Conservation (phyloP, 2,329 filamentous ascomycete species). For the Ascochyta koolunga region DNA sequence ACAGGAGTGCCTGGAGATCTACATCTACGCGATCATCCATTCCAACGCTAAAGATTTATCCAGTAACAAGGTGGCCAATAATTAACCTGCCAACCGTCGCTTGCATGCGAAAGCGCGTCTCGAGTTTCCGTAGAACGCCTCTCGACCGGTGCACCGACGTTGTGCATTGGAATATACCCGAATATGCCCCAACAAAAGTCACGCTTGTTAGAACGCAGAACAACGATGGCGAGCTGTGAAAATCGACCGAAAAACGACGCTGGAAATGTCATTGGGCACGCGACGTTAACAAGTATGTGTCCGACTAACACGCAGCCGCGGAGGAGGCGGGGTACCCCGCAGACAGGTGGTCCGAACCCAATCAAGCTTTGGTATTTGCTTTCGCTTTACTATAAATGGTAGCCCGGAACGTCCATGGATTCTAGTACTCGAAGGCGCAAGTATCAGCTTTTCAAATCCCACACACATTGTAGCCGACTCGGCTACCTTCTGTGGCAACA, state of each 20-base stretch:
- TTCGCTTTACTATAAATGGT: conserved; percentile 19
- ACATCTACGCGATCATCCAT: conserved; percentile 2
- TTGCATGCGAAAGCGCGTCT: background rate
- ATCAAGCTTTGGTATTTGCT: background rate
- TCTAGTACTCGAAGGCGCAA: background rate
- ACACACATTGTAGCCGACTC: conserved; percentile 12
- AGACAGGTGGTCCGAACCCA: conserved; percentile 4
- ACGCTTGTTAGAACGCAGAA: background rate
- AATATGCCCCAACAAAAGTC: too few species aligned
- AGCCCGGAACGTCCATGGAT: conserved; percentile 7
- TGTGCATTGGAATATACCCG: conserved; percentile 9
- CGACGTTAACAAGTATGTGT: conserved; percentile 17
- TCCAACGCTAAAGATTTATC: conserved; percentile 4
- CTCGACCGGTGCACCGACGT: conserved; percentile 20
- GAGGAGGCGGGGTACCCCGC: conserved; percentile 32
- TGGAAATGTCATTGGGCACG: conserved; percentile 5
- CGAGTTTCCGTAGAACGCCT: conserved; percentile 9
- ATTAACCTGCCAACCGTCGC: conserved; percentile 4
- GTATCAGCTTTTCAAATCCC: conserved; percentile 2
- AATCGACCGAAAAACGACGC: conserved; percentile 15
- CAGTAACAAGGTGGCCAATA: background rate
- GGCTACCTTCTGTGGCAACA: background rate
- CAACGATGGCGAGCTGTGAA: conserved; percentile 11
- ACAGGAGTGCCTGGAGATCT: conserved; percentile 17
- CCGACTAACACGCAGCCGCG: conserved; percentile 20